Conservation (phyloP, 257 asterid species). For the Paulownia fortunei region DNA sequence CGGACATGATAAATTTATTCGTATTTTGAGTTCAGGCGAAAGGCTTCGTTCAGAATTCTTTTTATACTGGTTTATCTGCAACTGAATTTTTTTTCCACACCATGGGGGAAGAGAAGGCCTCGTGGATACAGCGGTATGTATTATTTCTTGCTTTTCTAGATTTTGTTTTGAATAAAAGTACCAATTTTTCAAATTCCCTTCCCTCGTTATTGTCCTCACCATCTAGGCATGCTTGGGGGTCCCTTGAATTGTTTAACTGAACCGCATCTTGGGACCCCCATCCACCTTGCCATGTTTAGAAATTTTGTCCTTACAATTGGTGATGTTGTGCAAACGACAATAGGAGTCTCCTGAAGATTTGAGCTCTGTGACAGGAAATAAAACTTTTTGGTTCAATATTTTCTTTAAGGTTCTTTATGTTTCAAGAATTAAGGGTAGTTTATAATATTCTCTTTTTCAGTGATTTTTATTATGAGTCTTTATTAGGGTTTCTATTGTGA, state of each 20-base stretch:
- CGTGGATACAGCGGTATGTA: slow-evolving; percentile 95
- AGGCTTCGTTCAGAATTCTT: slow-evolving; percentile 95
- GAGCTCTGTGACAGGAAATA: not conserved
- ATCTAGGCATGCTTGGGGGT: not conserved
- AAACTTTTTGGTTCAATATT: not conserved
- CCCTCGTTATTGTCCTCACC: not conserved
- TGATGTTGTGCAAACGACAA: not conserved
- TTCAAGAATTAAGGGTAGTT: not conserved
- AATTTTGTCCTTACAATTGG: not conserved
- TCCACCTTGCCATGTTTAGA: not conserved
- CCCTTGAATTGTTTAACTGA: not conserved
- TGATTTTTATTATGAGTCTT: not conserved
- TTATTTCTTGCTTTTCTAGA: slow-evolving; percentile 24
- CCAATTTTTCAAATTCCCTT: not conserved
- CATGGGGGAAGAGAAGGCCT: slow-evolving; percentile 99
- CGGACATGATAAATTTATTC: slow-evolving; percentile 29
- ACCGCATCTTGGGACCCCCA: not conserved
- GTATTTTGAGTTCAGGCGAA: slow-evolving; percentile 70
- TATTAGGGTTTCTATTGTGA: not conserved
- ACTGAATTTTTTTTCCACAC: slow-evolving; percentile 98
- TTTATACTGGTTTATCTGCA: slow-evolving; percentile 86
- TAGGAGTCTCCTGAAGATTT: not conserved
- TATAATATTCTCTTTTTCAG: not conserved
- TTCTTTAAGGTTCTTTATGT: not conserved
- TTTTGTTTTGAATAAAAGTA: not conserved